Evolutionary conservation across 1,139 yeast genomes (phyloP).

Genomic region (Ogataea hybrid): DNA sequence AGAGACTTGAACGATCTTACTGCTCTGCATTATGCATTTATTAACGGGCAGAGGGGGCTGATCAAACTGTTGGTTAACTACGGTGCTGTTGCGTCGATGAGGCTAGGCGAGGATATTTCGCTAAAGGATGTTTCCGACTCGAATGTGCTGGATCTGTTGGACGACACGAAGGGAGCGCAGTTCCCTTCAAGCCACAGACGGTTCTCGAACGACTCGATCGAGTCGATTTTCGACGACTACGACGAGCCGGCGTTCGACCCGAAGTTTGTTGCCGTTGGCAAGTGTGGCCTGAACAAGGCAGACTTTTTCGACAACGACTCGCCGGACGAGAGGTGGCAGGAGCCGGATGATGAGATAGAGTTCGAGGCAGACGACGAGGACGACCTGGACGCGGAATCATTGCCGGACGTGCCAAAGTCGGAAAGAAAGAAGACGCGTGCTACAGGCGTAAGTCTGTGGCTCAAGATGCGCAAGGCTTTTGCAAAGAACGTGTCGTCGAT

Average conservation of each 20-base stretch:
- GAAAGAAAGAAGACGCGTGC: conserved; percentile 25
- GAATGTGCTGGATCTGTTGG: conserved; percentile 59
- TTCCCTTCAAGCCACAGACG: conserved; percentile 19
- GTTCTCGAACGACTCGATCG: conserved; percentile 28
- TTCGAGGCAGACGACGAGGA: conserved; percentile 31
- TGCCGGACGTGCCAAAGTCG: neutral
- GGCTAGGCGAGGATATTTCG: conserved; percentile 52
- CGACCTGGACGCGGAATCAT: conserved; percentile 17
- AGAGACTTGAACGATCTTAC: conserved; percentile 81
- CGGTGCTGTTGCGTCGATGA: conserved; percentile 60
- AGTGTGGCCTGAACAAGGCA: conserved; percentile 19
- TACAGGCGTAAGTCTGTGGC: conserved; percentile 46
- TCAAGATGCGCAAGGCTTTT: conserved; percentile 60
- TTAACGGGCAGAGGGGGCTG: conserved; percentile 67
- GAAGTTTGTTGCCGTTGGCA: conserved; percentile 15
- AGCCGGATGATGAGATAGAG: conserved; percentile 20
- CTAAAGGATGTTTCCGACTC: conserved; percentile 58
- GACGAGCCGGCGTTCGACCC: conserved; percentile 15
- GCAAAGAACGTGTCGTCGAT: conserved; percentile 25
- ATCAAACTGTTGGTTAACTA: conserved; percentile 58
- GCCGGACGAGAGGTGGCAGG: conserved; percentile 4
- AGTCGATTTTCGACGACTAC: conserved; percentile 23
- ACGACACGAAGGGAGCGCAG: conserved; percentile 18
- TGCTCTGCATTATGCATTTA: conserved; percentile 82
- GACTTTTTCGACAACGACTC: conserved; percentile 30